A percentile compares a stretch with the other conserved stretches of the same genome.
Conservation (phyloP, 371 early-diverging fungal genomes). For the Actinomucor elegans region DNA sequence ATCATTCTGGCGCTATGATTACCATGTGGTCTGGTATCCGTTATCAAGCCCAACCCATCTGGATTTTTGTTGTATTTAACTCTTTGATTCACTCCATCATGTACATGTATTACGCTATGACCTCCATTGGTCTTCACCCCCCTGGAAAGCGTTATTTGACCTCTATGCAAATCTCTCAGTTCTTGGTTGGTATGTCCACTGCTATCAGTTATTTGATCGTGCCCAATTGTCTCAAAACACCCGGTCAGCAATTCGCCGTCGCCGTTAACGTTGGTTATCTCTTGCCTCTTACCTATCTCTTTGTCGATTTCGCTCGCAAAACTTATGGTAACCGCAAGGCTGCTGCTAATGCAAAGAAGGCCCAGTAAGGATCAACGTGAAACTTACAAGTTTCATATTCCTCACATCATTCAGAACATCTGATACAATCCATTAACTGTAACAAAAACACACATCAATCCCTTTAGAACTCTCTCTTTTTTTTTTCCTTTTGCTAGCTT, state of each 20-base stretch:
- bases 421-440: too few species aligned
- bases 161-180: conserved; percentile 86
- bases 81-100: conserved; percentile 91
- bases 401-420: too few species aligned
- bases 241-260: conserved; percentile 67
- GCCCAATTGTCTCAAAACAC: conserved; percentile 62
- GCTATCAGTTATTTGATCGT: conserved; percentile 71
- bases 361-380: too few species aligned
- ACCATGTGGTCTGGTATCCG: conserved; percentile 80
- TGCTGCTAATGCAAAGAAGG: conserved; percentile 55
- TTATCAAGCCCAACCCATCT: conserved; percentile 75
- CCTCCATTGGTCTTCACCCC: conserved; percentile 74
- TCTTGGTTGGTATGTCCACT: conserved; percentile 74
- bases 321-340: conserved; percentile 60
- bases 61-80: conserved; percentile 87
- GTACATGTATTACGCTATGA: conserved; percentile 86
- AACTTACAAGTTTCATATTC: too few species aligned
- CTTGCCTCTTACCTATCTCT: conserved; percentile 77
- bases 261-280: conserved; percentile 75
- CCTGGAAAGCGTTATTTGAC: conserved; percentile 86
- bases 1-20: conserved; percentile 88
- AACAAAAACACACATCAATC: too few species aligned
- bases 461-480: too few species aligned
- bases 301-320: conserved; percentile 72
- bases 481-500: too few species aligned